A percentile compares a stretch with the other conserved stretches of the same genome.
These are phyloP conservation scores for Stephania yunnanensis DNA, from an alignment of 164 flowering plant genomes.

Conservation along the genomic window DNA sequence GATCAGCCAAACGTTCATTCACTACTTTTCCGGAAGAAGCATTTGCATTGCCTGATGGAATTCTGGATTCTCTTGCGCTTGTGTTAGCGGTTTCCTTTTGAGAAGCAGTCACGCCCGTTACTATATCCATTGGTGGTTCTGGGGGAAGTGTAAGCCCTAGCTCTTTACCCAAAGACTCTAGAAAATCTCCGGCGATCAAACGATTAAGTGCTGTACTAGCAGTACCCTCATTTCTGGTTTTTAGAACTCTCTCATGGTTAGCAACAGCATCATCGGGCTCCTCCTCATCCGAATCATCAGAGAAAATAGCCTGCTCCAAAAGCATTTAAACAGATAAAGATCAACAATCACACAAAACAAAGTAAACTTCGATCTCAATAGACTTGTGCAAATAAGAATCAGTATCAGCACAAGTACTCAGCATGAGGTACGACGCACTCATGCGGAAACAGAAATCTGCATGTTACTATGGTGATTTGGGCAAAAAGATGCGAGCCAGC, in stretches of 20 bases:
- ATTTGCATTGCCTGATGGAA: constrained; percentile 15
- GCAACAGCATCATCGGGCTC: constrained; percentile 23
- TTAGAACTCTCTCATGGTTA: constrained; percentile 36
- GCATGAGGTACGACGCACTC: too few species aligned
- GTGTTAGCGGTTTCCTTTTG: constrained; percentile 22
- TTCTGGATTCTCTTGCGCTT: constrained; percentile 10
- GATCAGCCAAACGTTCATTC: constrained; percentile 1
- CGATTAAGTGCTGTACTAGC: constrained; percentile 72
- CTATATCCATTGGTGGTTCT: constrained; percentile 31
- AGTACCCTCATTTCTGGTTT: constrained; percentile 51
- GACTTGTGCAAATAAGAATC: not conserved
- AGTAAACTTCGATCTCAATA: not conserved
- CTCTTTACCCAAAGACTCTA: constrained; percentile 91
- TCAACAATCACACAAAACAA: not conserved
- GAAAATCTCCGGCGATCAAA: constrained; percentile 92
- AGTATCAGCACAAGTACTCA: too few species aligned
- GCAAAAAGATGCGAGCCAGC: too few species aligned
- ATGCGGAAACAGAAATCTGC: too few species aligned
- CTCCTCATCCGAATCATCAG: constrained; percentile 95
- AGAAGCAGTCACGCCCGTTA: constrained; percentile 24
- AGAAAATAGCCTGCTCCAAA: constrained; percentile 79
- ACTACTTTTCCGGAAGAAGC: constrained; percentile 2
- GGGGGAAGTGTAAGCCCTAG: constrained; percentile 89
- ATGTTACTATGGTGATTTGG: too few species aligned
- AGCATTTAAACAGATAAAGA: not conserved